Percentiles rank a stretch among this genome's conserved stretches.
Conservation (phyloP, 495 filamentous ascomycete genomes). For the Rostrohypoxylon terebratum region DNA sequence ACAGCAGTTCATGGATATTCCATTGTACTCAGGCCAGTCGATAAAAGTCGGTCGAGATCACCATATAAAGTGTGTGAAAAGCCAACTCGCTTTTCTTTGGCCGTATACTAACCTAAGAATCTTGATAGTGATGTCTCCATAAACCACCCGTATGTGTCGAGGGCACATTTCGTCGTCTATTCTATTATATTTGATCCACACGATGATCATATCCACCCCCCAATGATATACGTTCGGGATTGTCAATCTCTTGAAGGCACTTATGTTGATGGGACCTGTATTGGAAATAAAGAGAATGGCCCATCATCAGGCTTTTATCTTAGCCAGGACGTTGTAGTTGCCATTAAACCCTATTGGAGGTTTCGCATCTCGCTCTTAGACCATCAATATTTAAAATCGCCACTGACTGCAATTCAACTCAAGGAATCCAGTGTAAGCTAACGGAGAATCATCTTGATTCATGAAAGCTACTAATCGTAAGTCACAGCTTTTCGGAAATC, state of each 20-base stretch:
- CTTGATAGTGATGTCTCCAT: conserved; percentile 57
- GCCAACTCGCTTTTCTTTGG: not conserved
- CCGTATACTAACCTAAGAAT: conserved; percentile 12
- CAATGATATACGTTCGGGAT: conserved; percentile 72
- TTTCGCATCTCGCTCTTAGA: conserved; percentile 49
- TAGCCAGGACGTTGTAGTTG: conserved; percentile 66
- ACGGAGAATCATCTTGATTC: not conserved
- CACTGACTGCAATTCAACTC: conserved; percentile 37
- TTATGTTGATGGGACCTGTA: conserved; percentile 60
- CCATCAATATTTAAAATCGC: conserved; percentile 2
- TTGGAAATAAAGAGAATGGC: conserved; percentile 51
- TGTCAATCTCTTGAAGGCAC: conserved; percentile 68
- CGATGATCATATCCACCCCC: conserved; percentile 52
- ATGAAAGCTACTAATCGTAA: not conserved
- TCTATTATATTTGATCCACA: conserved; percentile 64
- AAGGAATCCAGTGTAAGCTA: conserved; percentile 34
- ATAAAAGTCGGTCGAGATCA: conserved; percentile 52
- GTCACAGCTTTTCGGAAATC: conserved; percentile 59
- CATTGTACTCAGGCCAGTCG: conserved; percentile 13
- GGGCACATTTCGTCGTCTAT: conserved; percentile 71
- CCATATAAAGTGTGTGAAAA: conserved; percentile 48
- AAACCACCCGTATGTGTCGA: conserved; percentile 62
- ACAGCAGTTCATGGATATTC: conserved; percentile 16
- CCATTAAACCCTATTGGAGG: conserved; percentile 52
- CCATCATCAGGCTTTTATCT: conserved; percentile 61